Evolutionary conservation across 2,329 filamentous ascomycete species (phyloP), one percentile per base, ranked within the genome.

Genomic region (Endothia cerciana): DNA sequence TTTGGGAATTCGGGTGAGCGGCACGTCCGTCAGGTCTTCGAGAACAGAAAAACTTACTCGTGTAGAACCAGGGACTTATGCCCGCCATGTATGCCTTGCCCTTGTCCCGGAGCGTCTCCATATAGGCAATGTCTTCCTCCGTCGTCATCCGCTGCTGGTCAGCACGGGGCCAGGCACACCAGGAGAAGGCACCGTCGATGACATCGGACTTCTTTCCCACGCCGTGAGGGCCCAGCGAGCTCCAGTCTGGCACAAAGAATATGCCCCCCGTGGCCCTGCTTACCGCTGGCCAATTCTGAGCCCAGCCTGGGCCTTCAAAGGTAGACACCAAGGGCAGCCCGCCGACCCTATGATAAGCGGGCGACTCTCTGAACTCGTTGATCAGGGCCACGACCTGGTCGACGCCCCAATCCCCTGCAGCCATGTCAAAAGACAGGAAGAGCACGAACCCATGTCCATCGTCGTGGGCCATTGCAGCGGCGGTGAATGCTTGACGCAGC

Each of bases 71-170:
- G 1, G 77, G 77, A 68, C 76, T 77, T 19, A 78, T 76, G 11
- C 77, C 77, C 81, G 80, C 80, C 82, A 85, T 85, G 72, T 83
- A 85, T 4, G 78, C 72, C 71, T 83, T 82, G 11, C 76, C 77
- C 11, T 70, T 71, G 7, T 8, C 57, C 13, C 40, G 2, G 1
- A 83, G 74, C 53, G 71, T 71, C 6, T 72, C 72, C 58, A 75
- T 72, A 70, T 81, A 84, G 7, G 76, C 71, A 6, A 71, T 69
- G 65, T 84, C 82, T 51, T 77, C 73, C 19, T 72, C 72, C 0
- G 76, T 77, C 13, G 72, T 75, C 71, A 83, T 80, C 43, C 74
- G 72, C 47, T 73, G 72, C 25, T 78, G 71, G 30, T 77, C 78
- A 1, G 76, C 72, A 8, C 76, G 74, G 3, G 82, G 81, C 83